A percentile compares a stretch with the other conserved stretches of the same genome.
These are phyloP conservation scores for Talaromyces pinophilus DNA, from an alignment of 2,329 filamentous ascomycete species.

Conservation along the genomic window DNA sequence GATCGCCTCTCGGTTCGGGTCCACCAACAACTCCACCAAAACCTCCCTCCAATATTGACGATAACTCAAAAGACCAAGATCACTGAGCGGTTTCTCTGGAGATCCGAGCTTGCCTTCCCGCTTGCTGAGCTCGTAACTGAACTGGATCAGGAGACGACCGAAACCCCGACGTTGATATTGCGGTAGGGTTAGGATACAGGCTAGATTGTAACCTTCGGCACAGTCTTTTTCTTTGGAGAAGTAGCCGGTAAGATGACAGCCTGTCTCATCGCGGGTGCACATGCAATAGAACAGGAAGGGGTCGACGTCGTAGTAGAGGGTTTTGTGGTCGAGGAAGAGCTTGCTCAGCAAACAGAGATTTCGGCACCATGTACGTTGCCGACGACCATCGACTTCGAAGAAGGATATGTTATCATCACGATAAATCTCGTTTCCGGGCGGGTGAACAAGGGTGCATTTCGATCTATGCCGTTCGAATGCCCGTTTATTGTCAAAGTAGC, in stretches of 20 bases:
- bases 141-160: conserved; percentile 89
- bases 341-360: conserved; percentile 96
- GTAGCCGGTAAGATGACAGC: conserved; percentile 97
- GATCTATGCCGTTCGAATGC: conserved; percentile 81
- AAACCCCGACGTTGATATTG: conserved; percentile 96
- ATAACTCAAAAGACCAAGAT: conserved; percentile 90
- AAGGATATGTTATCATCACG: conserved; percentile 87
- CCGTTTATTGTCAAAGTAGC: conserved; percentile 81
- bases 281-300: conserved; percentile 97
- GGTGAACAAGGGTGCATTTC: conserved; percentile 89
- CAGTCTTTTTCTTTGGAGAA: conserved; percentile 99
- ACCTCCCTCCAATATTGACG: conserved; percentile 97
- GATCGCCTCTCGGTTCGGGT: conserved; percentile 63
- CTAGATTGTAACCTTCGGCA: conserved; percentile 94
- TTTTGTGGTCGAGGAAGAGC: conserved; percentile 97
- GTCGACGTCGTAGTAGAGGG: conserved; percentile 95
- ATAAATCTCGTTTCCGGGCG: conserved; percentile 97
- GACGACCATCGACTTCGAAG: conserved; percentile 95
- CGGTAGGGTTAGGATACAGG: conserved; percentile 93
- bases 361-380: conserved; percentile 97
- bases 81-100: conserved; percentile 93
- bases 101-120: conserved; percentile 94
- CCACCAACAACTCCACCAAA: conserved; percentile 82
- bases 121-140: conserved; percentile 95
- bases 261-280: conserved; percentile 86